Percentiles rank a stretch among this genome's conserved stretches.
Evolutionary conservation across 2,329 filamentous ascomycete genomes (phyloP).

Genomic region (Scolecobasidium constrictum): DNA sequence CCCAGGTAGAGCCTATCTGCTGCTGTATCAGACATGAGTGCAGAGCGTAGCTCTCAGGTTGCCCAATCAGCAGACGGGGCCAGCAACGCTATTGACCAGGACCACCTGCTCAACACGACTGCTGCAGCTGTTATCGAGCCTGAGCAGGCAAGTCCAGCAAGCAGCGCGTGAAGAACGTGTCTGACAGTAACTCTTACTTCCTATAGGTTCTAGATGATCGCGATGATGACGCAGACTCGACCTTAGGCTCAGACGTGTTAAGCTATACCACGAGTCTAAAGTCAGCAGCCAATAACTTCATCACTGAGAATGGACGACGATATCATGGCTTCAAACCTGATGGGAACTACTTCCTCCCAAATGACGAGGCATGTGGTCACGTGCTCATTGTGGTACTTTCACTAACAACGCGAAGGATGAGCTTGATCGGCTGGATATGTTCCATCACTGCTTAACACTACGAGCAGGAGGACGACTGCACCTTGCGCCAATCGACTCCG

Average conservation of each 20-base stretch:
- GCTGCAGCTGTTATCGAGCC: neutral
- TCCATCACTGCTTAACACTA: constrained; percentile 16
- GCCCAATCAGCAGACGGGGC: no score
- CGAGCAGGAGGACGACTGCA: constrained; percentile 29
- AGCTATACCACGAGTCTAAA: constrained; percentile 2
- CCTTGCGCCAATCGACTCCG: constrained; percentile 33
- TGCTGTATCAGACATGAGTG: no score
- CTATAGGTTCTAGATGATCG: neutral
- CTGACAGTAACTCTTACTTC: neutral
- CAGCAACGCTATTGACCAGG: no score
- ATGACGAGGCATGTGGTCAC: constrained; percentile 26
- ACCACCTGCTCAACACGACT: neutral
- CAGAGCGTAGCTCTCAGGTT: no score
- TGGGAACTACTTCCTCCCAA: constrained; percentile 25
- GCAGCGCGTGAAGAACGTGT: no score
- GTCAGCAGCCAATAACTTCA: neutral
- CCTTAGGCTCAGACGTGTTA: neutral
- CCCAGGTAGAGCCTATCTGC: no score
- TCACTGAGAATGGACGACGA: constrained; percentile 17
- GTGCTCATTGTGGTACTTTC: no score
- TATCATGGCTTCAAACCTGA: constrained; percentile 11
- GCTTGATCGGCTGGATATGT: constrained; percentile 31
- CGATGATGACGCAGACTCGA: neutral
- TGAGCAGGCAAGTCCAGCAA: neutral
- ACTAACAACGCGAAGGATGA: no score